Base-by-base conservation (phyloP, 1,139 yeast genomes). In the Kurtzmaniella quercitrusa region DNA sequence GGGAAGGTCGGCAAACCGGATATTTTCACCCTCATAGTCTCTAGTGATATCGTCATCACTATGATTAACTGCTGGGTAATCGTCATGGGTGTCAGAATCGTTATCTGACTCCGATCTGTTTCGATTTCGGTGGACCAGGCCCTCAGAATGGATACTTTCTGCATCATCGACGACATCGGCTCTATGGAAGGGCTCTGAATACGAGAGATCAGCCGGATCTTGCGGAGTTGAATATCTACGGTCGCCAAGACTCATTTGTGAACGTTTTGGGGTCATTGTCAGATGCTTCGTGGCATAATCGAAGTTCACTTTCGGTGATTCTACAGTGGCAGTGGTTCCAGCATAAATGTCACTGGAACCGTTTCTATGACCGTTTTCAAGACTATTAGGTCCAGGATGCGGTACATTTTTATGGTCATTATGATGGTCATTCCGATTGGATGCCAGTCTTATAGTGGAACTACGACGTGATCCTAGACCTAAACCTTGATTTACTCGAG, bases 1-100 rank as follows among this genome's bases (percentile, higher is more conserved):
- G 0, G 77, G 77, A 29, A 72, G 56, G 41, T 59, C 59, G 1
- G 68, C 76, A 47, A 73, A 73, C 41, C 65, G 57, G 39, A 73
- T 71, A 4, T 69, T 70, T 12, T 58, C 63, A 38, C 42, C 40
- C 25, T 31, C 36, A 10, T 31, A 31, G 14, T 31, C 36, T 14
- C 36, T n/a, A 31, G 36, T 15, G 18, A 31, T 31, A 4, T 27
- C 31, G 10, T 31, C 36, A 9, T 31, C 36, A 14, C 18, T 16
- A 14, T 31, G 36, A 14, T 31, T 17, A 9, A 6, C 36, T 12
- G 18, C 14, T 12, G 36, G 36, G 36, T 31, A 31, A 5, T 9
- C 18, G 36, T 14, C 36, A 14, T 11, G 40, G 41, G 21, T 12
- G 11, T 47, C 37, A n/a, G 33, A 21, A 12, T 36, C 37, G 11